Conservation (phyloP, 2,329 filamentous ascomycete genomes). For the Lachnellula arida region DNA sequence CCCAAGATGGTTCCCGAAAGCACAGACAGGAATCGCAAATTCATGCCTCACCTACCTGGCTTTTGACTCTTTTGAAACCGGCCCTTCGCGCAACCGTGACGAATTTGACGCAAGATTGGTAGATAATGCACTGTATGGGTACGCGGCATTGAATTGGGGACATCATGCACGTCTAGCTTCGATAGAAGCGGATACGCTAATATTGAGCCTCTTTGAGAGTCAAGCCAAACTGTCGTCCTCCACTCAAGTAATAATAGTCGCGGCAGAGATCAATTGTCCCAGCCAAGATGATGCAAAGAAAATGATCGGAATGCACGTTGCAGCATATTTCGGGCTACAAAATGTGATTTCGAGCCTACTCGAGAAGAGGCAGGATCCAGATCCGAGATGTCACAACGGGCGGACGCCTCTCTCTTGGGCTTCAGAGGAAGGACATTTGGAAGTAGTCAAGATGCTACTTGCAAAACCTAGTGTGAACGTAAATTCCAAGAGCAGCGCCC, state of each 20-base stretch:
- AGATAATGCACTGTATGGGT: slow-evolving; percentile 28
- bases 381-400: too few species aligned
- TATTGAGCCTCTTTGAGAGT: slow-evolving; percentile 8
- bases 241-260: slow-evolving; percentile 3
- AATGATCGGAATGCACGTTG: slow-evolving; percentile 21
- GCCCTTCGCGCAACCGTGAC: slow-evolving; percentile 17
- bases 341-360: slow-evolving; percentile 8
- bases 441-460: slow-evolving; percentile 3
- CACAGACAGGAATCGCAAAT: slow-evolving; percentile 13
- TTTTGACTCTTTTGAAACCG: slow-evolving; percentile 22
- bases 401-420: slow-evolving; percentile 4
- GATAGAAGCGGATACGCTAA: background rate
- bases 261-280: background rate
- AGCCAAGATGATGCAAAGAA: slow-evolving; percentile 9
- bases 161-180: slow-evolving; percentile 29
- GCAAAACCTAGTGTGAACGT: background rate
- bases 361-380: slow-evolving; percentile 3
- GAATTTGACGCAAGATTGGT: slow-evolving; percentile 23
- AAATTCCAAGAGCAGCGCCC: too few species aligned
- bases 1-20: slow-evolving; percentile 14
- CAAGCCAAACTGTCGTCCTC: slow-evolving; percentile 7
- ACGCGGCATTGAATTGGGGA: slow-evolving; percentile 33
- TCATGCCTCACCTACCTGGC: slow-evolving; percentile 30
- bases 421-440: background rate
- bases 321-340: slow-evolving; percentile 23